These are phyloP conservation scores for Neofusicoccum cordaticola DNA, from an alignment of 2,329 filamentous ascomycete genomes.

Conservation along the genomic window DNA sequence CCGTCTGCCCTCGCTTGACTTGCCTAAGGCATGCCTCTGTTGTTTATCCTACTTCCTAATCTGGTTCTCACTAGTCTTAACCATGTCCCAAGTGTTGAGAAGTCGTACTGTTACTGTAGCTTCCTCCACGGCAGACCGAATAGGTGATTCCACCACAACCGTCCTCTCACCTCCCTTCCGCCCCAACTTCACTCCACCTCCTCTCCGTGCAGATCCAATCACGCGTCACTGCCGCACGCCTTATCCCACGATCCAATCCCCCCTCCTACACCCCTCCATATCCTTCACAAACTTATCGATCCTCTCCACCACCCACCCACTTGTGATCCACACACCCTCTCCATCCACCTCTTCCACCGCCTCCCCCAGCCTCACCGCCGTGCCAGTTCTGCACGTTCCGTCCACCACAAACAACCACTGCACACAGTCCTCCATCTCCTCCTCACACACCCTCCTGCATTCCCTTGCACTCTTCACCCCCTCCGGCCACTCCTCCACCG, in stretches of 20 bases:
- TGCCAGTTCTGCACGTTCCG: conserved; percentile 28
- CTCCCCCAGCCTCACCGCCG: conserved; percentile 29
- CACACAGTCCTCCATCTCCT: conserved; percentile 30
- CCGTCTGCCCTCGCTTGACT: too few species aligned
- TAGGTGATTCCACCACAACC: too few species aligned
- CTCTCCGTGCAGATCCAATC: too few species aligned
- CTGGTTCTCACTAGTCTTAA: too few species aligned
- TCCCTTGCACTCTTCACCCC: conserved; percentile 21
- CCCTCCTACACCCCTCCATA: conserved; percentile 24
- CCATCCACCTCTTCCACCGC: conserved; percentile 22
- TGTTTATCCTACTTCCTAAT: too few species aligned
- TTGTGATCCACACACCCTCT: conserved; percentile 21
- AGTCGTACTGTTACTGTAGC: too few species aligned
- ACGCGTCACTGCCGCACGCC: too few species aligned
- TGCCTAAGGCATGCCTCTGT: too few species aligned
- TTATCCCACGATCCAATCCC: conserved; percentile 30
- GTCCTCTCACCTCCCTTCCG: too few species aligned
- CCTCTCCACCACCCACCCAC: conserved; percentile 37
- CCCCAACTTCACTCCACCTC: too few species aligned
- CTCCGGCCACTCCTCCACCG: conserved; percentile 22
- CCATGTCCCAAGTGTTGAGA: too few species aligned
- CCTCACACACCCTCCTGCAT: conserved; percentile 33
- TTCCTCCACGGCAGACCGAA: too few species aligned
- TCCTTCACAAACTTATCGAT: conserved; percentile 31
- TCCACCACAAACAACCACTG: conserved; percentile 34